Conservation (phyloP, 2,329 filamentous ascomycete species). For the Penicillium sumatraense region DNA sequence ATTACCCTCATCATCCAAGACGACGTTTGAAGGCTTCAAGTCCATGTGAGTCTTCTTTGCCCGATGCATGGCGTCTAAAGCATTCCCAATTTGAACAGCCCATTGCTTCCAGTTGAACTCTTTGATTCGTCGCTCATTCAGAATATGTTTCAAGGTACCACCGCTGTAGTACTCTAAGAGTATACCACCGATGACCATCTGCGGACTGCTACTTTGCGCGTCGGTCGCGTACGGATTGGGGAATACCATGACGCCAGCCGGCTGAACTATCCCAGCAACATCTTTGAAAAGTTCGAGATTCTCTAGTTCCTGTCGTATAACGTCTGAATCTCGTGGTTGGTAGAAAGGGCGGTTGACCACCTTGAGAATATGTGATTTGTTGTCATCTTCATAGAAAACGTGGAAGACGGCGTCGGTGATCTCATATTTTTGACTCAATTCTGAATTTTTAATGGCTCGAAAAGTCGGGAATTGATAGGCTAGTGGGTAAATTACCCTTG, state of each 20-base stretch:
- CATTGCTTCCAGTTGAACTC: constrained; percentile 15
- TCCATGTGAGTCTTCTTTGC: constrained; percentile 13
- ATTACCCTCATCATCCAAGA: not conserved
- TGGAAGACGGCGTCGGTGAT: constrained; percentile 19
- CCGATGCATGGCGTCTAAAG: constrained; percentile 16
- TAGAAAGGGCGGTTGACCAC: constrained; percentile 22
- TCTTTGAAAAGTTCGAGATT: constrained; percentile 24
- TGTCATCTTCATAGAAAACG: constrained; percentile 10
- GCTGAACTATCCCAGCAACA: constrained; percentile 20
- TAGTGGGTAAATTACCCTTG: constrained; percentile 16
- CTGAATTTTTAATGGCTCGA: constrained; percentile 10
- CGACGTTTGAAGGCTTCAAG: not conserved
- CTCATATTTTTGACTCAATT: constrained; percentile 16
- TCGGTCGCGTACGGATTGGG: constrained; percentile 21
- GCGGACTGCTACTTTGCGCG: constrained; percentile 3
- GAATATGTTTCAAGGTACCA: constrained; percentile 21
- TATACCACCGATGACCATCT: constrained; percentile 22
- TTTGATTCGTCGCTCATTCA: constrained; percentile 11
- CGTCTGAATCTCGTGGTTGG: constrained; percentile 17
- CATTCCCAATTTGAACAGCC: constrained; percentile 21
- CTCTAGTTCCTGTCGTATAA: constrained; percentile 23
- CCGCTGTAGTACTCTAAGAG: constrained; percentile 21
- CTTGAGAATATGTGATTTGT: constrained; percentile 21
- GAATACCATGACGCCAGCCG: constrained; percentile 19
- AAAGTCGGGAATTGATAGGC: constrained; percentile 16